Evolutionary conservation across 352 stramenopile genomes (phyloP).

Genomic region (Globisporangium echinulatum): DNA sequence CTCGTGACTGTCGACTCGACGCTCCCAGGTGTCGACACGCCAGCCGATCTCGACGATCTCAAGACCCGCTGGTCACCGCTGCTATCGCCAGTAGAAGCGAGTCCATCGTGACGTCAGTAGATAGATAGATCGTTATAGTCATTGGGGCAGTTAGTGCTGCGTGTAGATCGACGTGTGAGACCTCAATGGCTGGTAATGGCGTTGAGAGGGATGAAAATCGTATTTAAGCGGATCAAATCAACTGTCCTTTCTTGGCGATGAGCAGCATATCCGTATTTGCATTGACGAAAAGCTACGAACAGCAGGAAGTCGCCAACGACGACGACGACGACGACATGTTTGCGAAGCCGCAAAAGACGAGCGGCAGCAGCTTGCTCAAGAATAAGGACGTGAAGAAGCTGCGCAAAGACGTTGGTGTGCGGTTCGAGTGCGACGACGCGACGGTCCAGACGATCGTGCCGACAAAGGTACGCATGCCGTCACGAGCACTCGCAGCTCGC

Average conservation of each 20-base stretch:
- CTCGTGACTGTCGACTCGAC: conserved; percentile 56
- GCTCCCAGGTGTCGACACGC: conserved; percentile 61
- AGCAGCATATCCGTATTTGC: background rate
- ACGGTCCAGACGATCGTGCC: conserved; percentile 33
- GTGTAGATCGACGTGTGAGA: too few species aligned
- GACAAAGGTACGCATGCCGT: conserved; percentile 27
- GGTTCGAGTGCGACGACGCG: conserved; percentile 28
- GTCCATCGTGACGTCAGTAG: background rate
- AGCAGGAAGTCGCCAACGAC: background rate
- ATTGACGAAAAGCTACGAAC: background rate
- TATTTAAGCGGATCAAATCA: too few species aligned
- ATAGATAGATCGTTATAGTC: too few species aligned
- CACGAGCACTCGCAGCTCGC: background rate
- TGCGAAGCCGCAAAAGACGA: conserved; percentile 68
- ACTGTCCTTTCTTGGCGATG: too few species aligned
- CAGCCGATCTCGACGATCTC: conserved; percentile 51
- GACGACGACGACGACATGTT: conserved; percentile 42
- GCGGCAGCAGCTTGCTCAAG: conserved; percentile 75
- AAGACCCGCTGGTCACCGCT: conserved; percentile 22
- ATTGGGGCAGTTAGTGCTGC: too few species aligned
- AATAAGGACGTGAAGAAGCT: conserved; percentile 86
- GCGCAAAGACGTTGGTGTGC: conserved; percentile 41
- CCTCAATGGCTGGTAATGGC: too few species aligned
- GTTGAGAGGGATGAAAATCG: too few species aligned
- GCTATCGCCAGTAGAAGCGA: background rate